Conservation (phyloP, 345 rosid genomes). For the Salix caprea region DNA sequence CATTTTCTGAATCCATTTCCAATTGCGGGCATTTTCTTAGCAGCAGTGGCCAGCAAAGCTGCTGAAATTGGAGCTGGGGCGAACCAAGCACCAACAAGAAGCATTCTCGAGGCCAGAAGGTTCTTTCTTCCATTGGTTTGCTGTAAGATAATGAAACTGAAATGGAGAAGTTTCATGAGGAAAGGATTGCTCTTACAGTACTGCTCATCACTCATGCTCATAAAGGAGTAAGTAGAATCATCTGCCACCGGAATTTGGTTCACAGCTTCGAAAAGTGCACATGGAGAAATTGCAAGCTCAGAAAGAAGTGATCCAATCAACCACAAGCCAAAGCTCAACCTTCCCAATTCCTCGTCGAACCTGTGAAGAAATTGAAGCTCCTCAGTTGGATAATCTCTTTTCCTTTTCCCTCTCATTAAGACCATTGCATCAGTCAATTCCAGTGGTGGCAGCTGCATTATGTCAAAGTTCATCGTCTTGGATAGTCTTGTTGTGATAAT, state of each 20-base stretch:
- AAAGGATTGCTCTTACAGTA: constrained; percentile 70
- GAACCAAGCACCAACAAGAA: constrained; percentile 85
- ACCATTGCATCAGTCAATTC: constrained; percentile 65
- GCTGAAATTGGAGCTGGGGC: constrained; percentile 68
- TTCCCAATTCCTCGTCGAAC: constrained; percentile 67
- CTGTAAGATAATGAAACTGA: constrained; percentile 56
- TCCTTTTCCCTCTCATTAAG: constrained; percentile 61
- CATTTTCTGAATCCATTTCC: constrained; percentile 55
- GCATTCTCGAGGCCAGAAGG: constrained; percentile 65
- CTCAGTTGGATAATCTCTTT: constrained; percentile 51
- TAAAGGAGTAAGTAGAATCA: constrained; percentile 34
- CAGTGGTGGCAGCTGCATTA: constrained; percentile 52
- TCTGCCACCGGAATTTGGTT: constrained; percentile 58
- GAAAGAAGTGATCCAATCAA: constrained; percentile 70
- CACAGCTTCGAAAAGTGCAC: constrained; percentile 68
- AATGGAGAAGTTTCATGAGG: constrained; percentile 51
- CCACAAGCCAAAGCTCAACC: constrained; percentile 73
- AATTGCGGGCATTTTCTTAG: constrained; percentile 54
- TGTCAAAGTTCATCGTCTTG: constrained; percentile 73
- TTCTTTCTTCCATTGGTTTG: constrained; percentile 60
- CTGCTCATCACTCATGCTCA: constrained; percentile 50
- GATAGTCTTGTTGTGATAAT: constrained; percentile 74
- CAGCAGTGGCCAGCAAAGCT: constrained; percentile 57
- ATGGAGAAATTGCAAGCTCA: constrained; percentile 64
- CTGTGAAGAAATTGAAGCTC: constrained; percentile 61